phyloP scores from a whole-genome alignment of 2,329 filamentous ascomycete species.

The Fusarium camptoceras region DNA sequence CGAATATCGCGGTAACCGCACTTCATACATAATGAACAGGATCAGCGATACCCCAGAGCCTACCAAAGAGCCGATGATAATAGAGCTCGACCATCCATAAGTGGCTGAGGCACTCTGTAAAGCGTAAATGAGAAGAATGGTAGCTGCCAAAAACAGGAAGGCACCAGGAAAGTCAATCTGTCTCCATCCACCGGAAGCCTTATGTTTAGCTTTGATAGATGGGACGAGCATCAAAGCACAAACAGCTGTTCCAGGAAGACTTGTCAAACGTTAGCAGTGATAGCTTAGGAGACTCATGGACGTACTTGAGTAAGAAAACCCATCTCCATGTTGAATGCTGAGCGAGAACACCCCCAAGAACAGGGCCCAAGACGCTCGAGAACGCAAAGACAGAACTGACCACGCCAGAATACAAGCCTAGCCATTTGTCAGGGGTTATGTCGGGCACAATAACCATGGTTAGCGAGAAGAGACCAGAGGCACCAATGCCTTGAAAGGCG shows the following conservation, averaged over 20 bases:
- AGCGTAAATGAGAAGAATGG: neutral
- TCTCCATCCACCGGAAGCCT: neutral
- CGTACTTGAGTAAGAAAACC: slow-evolving; percentile 19
- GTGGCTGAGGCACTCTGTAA: neutral
- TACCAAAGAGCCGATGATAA: neutral
- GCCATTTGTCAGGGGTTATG: neutral
- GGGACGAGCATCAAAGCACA: neutral
- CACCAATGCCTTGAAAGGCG: neutral
- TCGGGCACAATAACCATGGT: neutral
- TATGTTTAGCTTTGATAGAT: neutral
- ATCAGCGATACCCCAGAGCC: neutral
- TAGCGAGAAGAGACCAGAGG: neutral
- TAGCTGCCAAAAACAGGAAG: neutral
- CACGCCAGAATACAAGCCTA: neutral
- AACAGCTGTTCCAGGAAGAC: neutral
- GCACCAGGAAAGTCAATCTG: neutral
- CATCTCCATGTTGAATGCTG: slow-evolving; percentile 19
- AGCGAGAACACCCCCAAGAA: slow-evolving; percentile 7
- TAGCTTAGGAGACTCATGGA: no score
- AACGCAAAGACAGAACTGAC: slow-evolving; percentile 6
- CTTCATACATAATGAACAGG: neutral
- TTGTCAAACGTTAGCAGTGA: neutral
- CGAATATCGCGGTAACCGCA: neutral
- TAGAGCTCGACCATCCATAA: neutral
- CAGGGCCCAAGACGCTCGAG: slow-evolving; percentile 12